Conservation (phyloP, 164 flowering plant genomes). For the grape (Vitis vinifera) region DNA sequence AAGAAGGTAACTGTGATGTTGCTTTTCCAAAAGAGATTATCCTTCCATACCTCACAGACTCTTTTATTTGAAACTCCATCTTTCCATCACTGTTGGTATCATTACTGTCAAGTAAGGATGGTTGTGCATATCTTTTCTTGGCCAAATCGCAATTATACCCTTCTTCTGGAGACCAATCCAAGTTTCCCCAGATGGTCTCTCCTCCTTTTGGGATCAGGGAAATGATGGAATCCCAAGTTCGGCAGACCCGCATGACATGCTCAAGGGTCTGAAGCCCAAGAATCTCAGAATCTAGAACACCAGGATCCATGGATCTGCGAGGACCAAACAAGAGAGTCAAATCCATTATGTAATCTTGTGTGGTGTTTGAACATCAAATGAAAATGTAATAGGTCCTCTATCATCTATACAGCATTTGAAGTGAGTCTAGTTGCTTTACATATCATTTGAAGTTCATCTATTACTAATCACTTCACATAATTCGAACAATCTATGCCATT, state of each 20-base stretch:
- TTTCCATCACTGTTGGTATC: constrained; percentile 32
- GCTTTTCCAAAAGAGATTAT: constrained; percentile 69
- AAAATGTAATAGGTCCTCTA: background rate
- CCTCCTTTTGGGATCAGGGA: constrained; percentile 86
- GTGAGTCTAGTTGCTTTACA: too few relatives aligned
- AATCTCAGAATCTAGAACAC: constrained; percentile 56
- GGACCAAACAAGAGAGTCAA: constrained; percentile 4
- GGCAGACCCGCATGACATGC: constrained; percentile 54
- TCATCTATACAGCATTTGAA: background rate
- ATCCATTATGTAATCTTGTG: background rate
- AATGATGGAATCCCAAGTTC: constrained; percentile 76
- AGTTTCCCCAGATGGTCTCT: constrained; percentile 77
- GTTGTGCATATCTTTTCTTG: constrained; percentile 23
- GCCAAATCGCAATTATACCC: constrained; percentile 38
- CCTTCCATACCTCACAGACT: constrained; percentile 58
- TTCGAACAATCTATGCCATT: background rate
- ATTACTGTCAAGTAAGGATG: constrained; percentile 17
- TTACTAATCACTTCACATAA: background rate
- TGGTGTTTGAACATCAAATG: background rate
- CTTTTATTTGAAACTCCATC: constrained; percentile 30
- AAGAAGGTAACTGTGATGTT: constrained; percentile 49
- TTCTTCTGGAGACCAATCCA: constrained; percentile 83
- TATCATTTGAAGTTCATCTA: background rate
- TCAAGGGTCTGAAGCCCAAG: constrained; percentile 62
- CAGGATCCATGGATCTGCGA: constrained; percentile 72